phyloP scores from a whole-genome alignment of 75 land plant species.

The Cryptomeria japonica region DNA sequence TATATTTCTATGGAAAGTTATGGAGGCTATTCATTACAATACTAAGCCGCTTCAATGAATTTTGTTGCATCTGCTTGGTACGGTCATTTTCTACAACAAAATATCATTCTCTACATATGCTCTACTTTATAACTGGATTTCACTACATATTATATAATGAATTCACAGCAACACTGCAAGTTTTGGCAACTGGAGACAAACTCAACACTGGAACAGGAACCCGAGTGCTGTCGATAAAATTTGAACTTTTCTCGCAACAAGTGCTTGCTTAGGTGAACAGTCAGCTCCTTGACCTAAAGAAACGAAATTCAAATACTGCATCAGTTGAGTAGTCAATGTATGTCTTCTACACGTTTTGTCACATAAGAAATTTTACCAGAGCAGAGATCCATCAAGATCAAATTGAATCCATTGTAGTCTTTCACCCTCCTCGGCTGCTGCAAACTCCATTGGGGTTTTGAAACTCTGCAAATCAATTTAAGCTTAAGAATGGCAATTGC shows the following conservation, averaged over 20 bases:
- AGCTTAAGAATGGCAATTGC: not conserved
- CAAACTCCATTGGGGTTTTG: constrained; percentile 61
- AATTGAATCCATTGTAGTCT: constrained; percentile 82
- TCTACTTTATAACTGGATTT: not conserved
- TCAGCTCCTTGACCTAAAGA: constrained; percentile 13
- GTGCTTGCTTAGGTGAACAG: not conserved
- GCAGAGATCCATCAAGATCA: constrained; percentile 74
- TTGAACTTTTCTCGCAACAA: constrained; percentile 5
- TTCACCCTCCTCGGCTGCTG: constrained; percentile 51
- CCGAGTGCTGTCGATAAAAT: constrained; percentile 4
- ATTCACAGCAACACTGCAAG: too few relatives aligned
- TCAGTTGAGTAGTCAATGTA: not conserved
- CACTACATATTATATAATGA: too few relatives aligned
- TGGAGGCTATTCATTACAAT: not conserved
- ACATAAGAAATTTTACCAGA: constrained; percentile 65
- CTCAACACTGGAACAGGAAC: constrained; percentile 13
- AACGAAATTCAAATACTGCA: not conserved
- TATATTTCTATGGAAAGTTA: not conserved
- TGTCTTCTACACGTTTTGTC: constrained; percentile 67
- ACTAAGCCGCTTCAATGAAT: not conserved
- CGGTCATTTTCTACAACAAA: not conserved
- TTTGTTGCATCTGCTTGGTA: not conserved
- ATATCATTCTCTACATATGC: constrained; percentile 1
- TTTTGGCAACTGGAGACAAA: not conserved
- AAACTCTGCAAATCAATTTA: constrained; percentile 40